Evolutionary conservation across 495 filamentous ascomycete species (phyloP).

Genomic region (Talaromyces borbonicus): DNA sequence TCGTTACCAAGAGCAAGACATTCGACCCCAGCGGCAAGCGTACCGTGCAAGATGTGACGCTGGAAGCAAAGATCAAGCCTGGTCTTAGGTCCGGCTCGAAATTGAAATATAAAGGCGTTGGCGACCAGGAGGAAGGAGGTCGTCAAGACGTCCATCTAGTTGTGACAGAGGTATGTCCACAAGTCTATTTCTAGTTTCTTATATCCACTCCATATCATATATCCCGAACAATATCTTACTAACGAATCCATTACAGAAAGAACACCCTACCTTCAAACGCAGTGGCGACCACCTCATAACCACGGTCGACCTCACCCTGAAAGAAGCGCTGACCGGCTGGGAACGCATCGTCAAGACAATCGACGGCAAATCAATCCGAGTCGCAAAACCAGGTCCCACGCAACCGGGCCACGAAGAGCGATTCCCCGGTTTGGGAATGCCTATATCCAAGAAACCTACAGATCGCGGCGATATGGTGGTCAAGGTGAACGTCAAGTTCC

Average conservation of each 20-base stretch:
- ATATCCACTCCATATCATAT: neutral
- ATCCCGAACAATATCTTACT: constrained; percentile 5
- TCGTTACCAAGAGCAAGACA: constrained; percentile 93
- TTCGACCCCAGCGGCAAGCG: constrained; percentile 78
- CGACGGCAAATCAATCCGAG: constrained; percentile 70
- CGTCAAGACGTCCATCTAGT: constrained; percentile 94
- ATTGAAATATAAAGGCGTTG: constrained; percentile 93
- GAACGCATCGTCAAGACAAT: constrained; percentile 84
- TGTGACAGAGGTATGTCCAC: constrained; percentile 70
- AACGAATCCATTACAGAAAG: constrained; percentile 53
- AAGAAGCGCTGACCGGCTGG: constrained; percentile 96
- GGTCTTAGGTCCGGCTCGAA: constrained; percentile 93
- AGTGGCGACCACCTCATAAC: constrained; percentile 77
- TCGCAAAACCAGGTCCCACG: constrained; percentile 73
- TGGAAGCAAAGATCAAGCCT: constrained; percentile 90
- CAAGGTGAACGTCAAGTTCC: constrained; percentile 87
- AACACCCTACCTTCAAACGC: constrained; percentile 70
- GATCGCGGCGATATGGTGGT: constrained; percentile 82
- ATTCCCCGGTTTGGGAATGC: constrained; percentile 86
- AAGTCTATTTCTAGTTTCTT: too few relatives aligned
- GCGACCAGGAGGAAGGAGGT: constrained; percentile 95
- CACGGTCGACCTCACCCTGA: constrained; percentile 72
- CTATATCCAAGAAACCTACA: constrained; percentile 74
- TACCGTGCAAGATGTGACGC: constrained; percentile 73
- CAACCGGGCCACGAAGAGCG: constrained; percentile 67